Conservation (phyloP, 371 early-diverging fungal genomes). For the Mucor sp. region DNA sequence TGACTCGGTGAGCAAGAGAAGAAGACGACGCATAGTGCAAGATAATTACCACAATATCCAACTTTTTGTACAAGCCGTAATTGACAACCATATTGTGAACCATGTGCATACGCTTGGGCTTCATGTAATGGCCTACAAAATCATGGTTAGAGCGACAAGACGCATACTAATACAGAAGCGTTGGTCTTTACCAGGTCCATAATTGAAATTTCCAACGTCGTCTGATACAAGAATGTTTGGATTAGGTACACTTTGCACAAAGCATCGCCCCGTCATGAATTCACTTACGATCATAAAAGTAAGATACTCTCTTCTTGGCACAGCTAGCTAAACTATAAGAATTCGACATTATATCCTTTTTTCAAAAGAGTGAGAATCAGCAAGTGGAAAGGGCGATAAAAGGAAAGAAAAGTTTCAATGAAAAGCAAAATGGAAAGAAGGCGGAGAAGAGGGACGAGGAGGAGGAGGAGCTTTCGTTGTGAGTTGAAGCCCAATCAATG, state of each 20-base stretch:
- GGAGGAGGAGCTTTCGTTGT: background rate
- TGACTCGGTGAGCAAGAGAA: background rate
- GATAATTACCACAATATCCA: conserved; percentile 79
- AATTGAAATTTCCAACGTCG: conserved; percentile 89
- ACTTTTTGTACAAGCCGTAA: conserved; percentile 94
- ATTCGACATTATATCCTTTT: conserved; percentile 37
- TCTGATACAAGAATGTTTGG: conserved; percentile 36
- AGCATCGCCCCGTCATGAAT: background rate
- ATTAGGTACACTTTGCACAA: background rate
- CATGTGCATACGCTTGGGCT: conserved; percentile 98
- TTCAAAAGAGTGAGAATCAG: too few species aligned
- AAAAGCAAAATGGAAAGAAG: background rate
- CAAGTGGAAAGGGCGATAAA: background rate
- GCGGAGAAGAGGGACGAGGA: background rate
- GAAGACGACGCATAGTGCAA: background rate
- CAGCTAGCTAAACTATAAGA: conserved; percentile 53
- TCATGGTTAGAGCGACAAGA: background rate
- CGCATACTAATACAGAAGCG: background rate
- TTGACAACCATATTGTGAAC: conserved; percentile 96
- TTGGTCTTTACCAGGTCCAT: conserved; percentile 69
- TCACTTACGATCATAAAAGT: conserved; percentile 74
- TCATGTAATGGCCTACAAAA: conserved; percentile 94
- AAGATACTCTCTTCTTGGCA: conserved; percentile 71
- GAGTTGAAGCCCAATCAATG: background rate
- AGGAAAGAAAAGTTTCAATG: background rate